Percentiles rank a stretch among this genome's conserved stretches.
Conservation (phyloP, 2,329 filamentous ascomycete genomes). For the Fusarium tupiense region DNA sequence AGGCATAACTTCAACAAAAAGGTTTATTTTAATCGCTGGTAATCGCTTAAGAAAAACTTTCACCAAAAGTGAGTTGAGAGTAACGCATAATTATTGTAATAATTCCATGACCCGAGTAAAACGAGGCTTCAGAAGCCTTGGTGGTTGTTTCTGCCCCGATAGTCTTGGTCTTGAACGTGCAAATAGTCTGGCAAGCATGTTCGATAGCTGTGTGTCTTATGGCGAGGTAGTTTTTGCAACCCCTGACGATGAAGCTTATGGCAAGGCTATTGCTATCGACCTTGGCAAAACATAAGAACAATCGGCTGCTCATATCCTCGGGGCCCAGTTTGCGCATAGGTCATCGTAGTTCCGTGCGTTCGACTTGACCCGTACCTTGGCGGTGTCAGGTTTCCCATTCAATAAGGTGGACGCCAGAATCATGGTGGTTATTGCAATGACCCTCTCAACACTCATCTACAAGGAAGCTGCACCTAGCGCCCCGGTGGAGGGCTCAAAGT, state of each 20-base stretch:
- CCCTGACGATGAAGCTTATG: not conserved
- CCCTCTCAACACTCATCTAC: not conserved
- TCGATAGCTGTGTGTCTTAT: too few relatives aligned
- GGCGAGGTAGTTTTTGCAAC: not conserved
- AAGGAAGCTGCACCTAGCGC: not conserved
- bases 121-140: too few relatives aligned
- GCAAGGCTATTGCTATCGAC: not conserved
- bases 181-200: too few relatives aligned
- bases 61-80: too few relatives aligned
- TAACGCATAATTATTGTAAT: accelerated
- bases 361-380: not conserved
- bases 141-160: too few relatives aligned
- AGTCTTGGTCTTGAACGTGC: too few relatives aligned
- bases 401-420: not conserved
- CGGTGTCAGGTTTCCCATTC: not conserved
- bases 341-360: not conserved
- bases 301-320: not conserved
- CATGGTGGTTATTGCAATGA: not conserved
- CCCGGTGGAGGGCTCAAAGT: not conserved
- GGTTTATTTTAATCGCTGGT: too few relatives aligned
- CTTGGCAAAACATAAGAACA: not conserved
- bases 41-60: too few relatives aligned
- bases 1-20: not conserved
- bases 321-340: not conserved
- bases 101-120: too few relatives aligned